phyloP scores from a whole-genome alignment of 1,139 yeast genomes.

The Schizosaccharomyces versatilis region DNA sequence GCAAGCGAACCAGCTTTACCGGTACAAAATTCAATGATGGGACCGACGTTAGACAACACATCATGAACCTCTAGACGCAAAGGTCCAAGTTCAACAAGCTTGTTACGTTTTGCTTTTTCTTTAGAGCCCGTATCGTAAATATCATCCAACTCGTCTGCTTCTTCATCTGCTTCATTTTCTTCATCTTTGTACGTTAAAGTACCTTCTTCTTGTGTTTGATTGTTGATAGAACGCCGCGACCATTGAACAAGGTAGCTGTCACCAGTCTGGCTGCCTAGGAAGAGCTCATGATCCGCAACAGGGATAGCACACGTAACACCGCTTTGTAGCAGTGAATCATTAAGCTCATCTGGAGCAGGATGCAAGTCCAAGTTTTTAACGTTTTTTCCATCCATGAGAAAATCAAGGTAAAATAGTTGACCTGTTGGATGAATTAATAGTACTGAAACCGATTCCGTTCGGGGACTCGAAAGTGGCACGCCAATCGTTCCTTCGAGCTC shows the following conservation, averaged over 20 bases:
- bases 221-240: slow-evolving; percentile 13
- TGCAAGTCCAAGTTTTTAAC: slow-evolving; percentile 20
- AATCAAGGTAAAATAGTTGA: slow-evolving; percentile 28
- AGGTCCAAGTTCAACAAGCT: not conserved
- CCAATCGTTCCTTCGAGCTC: slow-evolving; percentile 36
- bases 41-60: slow-evolving; percentile 45
- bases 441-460: slow-evolving; percentile 17
- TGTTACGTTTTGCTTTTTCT: not conserved
- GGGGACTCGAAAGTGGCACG: slow-evolving; percentile 25
- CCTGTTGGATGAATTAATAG: slow-evolving; percentile 35
- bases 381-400: slow-evolving; percentile 28
- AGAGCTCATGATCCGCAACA: slow-evolving; percentile 17
- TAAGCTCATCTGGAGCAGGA: slow-evolving; percentile 11
- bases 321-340: slow-evolving; percentile 4
- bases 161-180: slow-evolving; percentile 20
- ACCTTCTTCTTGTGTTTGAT: slow-evolving; percentile 1
- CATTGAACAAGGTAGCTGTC: slow-evolving; percentile 24
- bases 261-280: slow-evolving; percentile 26
- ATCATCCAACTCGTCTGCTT: slow-evolving; percentile 17
- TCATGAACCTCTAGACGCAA: slow-evolving; percentile 25
- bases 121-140: slow-evolving; percentile 4
- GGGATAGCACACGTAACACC: slow-evolving; percentile 9
- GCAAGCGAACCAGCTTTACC: slow-evolving; percentile 22
- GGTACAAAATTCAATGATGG: slow-evolving; percentile 44
- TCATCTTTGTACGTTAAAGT: slow-evolving; percentile 5